Conservation (phyloP, 2,329 filamentous ascomycete species). For the Hypoxylon sp. region DNA sequence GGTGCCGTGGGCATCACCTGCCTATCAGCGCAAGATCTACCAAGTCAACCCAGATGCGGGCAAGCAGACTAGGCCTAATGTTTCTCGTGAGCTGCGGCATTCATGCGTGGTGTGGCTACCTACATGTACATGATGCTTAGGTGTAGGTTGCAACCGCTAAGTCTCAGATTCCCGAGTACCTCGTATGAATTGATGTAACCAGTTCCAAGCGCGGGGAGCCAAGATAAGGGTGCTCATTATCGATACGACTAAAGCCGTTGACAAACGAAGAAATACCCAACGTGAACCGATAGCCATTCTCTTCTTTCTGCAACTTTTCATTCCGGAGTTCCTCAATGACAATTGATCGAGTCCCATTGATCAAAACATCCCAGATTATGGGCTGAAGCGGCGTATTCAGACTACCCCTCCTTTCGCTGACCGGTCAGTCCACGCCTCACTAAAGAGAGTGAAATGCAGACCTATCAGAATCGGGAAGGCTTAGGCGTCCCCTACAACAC, state of each 20-base stretch:
- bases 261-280: background rate
- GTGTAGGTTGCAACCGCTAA: conserved; percentile 18
- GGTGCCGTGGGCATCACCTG: conserved; percentile 32
- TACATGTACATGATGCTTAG: background rate
- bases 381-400: background rate
- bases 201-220: background rate
- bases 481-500: background rate
- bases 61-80: background rate
- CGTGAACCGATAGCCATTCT: background rate
- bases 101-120: background rate
- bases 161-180: background rate
- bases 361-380: background rate
- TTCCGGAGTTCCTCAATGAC: background rate
- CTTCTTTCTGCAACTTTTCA: background rate
- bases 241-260: background rate
- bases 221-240: background rate
- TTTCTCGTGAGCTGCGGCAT: background rate
- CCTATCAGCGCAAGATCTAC: conserved; percentile 43
- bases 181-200: background rate
- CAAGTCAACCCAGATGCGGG: background rate
- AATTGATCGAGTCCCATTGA: background rate
- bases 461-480: background rate
- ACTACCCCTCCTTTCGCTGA: background rate
- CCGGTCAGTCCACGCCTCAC: too few species aligned
- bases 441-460: background rate